Conservation (phyloP, 2,329 filamentous ascomycete species). For the Daldinia sp. region DNA sequence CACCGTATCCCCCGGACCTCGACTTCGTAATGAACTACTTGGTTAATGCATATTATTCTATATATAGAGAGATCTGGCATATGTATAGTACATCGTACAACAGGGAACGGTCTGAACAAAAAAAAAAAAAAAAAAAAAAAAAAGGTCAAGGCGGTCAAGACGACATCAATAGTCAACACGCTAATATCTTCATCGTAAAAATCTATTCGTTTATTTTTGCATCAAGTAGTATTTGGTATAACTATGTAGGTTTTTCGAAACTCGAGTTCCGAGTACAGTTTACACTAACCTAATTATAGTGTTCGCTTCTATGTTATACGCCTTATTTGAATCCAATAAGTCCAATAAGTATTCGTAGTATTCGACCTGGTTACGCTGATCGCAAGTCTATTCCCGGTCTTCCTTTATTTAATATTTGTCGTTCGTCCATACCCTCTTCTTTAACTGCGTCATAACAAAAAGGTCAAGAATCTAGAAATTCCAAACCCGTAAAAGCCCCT, state of each 20-base stretch:
- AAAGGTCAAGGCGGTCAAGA: background rate
- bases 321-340: background rate
- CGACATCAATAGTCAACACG: background rate
- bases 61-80: background rate
- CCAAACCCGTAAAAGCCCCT: slow-evolving; percentile 7
- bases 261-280: background rate
- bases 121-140: too few species aligned
- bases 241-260: background rate
- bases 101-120: too few species aligned
- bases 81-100: too few species aligned
- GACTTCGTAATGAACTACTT: background rate
- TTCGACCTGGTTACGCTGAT: background rate
- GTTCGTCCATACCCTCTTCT: slow-evolving; percentile 1
- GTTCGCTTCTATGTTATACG: background rate
- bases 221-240: background rate
- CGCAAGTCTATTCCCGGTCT: slow-evolving; percentile 14
- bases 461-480: slow-evolving; percentile 12
- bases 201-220: slow-evolving; percentile 5
- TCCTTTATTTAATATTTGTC: slow-evolving; percentile 9
- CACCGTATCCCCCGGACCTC: background rate
- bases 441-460: too few species aligned
- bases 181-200: background rate
- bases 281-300: background rate
- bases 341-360: background rate
- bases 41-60: background rate